Evolutionary conservation across 2,329 filamentous ascomycete species (phyloP).

Genomic region (Furcasterigmium furcatum): DNA sequence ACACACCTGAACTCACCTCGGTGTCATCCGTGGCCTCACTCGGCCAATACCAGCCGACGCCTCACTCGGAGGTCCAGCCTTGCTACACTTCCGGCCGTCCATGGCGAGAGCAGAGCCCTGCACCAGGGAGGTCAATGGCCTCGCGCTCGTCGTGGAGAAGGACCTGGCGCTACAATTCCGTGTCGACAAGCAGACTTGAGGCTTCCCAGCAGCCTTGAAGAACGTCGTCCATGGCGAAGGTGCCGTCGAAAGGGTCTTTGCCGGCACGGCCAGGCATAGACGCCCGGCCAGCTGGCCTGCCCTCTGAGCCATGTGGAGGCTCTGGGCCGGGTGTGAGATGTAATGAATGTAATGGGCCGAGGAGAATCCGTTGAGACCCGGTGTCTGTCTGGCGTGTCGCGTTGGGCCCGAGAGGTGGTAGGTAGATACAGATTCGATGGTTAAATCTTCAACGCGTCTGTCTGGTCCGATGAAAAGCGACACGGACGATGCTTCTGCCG

Average conservation of each 20-base stretch:
- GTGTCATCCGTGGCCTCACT: neutral
- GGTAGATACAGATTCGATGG: too few relatives aligned
- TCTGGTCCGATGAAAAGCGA: constrained; percentile 1
- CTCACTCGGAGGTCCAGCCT: neutral
- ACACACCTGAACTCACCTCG: neutral
- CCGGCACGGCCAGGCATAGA: neutral
- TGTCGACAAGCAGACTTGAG: too few relatives aligned
- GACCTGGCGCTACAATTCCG: too few relatives aligned
- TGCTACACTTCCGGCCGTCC: neutral
- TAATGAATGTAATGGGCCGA: neutral
- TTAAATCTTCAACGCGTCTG: neutral
- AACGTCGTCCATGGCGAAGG: neutral
- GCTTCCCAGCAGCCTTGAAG: too few relatives aligned
- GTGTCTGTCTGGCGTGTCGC: too few relatives aligned
- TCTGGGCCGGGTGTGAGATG: too few relatives aligned
- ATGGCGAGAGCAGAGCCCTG: too few relatives aligned
- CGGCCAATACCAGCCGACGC: neutral
- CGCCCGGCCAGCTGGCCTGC: neutral
- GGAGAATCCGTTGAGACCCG: too few relatives aligned
- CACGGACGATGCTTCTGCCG: too few relatives aligned
- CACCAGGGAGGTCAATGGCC: too few relatives aligned
- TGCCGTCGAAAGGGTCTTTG: neutral
- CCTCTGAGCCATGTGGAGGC: neutral
- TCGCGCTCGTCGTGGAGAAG: too few relatives aligned
- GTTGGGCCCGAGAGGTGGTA: too few relatives aligned